Evolutionary conservation across 208 protist species (phyloP).

Genomic region (Trypanosomatidae sp.): DNA sequence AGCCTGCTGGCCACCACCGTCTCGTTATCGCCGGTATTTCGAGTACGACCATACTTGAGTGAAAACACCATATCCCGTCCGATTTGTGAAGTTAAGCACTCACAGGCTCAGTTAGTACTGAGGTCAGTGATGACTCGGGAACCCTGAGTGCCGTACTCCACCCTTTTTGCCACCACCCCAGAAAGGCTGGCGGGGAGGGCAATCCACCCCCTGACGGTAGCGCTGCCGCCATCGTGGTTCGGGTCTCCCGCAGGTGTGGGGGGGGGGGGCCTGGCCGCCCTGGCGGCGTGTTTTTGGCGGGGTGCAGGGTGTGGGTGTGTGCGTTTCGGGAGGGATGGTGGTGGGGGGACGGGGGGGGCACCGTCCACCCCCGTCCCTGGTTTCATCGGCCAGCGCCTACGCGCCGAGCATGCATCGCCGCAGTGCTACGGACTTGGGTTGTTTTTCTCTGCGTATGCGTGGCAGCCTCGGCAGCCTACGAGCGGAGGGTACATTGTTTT

Average conservation of each 20-base stretch:
- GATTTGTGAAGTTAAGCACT: constrained; percentile 44
- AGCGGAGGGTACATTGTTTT: neutral
- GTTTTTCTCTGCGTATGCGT: neutral
- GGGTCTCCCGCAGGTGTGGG: neutral
- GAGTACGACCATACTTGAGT: constrained; percentile 43
- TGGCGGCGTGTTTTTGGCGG: neutral
- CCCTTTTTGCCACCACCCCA: neutral
- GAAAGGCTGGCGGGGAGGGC: neutral
- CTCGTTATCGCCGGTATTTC: neutral
- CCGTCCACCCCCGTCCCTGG: neutral
- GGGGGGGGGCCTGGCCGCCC: neutral
- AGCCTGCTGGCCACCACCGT: neutral
- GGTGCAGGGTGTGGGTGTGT: neutral
- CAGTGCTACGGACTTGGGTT: neutral
- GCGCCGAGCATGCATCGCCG: neutral
- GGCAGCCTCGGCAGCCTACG: neutral
- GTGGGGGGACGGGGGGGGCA: neutral
- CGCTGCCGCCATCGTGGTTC: no score
- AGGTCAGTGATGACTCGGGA: constrained; percentile 32
- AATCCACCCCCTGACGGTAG: no score
- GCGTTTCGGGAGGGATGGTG: neutral
- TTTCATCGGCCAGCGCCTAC: neutral
- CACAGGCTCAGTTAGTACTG: constrained; percentile 33
- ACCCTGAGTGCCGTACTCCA: constrained; percentile 21
- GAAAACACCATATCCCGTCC: constrained; percentile 42